Evolutionary conservation across 495 filamentous ascomycete genomes (phyloP), one percentile per base, ranked within the genome.

Genomic region (Apodospora peruviana): DNA sequence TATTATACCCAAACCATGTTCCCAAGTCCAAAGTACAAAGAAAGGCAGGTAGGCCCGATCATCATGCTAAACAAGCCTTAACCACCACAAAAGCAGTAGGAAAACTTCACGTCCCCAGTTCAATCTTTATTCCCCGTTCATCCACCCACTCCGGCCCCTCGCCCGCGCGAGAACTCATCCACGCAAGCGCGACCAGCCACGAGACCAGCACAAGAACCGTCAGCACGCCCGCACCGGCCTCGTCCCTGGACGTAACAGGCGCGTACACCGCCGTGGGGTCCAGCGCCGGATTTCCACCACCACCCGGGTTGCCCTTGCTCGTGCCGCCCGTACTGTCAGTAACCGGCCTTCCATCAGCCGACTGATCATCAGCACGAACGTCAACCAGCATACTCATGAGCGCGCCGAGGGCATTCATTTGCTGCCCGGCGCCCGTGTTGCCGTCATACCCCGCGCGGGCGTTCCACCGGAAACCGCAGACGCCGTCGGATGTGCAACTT

Each of bases 391-490:
- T 57, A 9, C 77, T 75, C 42, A 76, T 69, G 3, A 90, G 69
- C 14, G 83, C 77, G 36, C 77, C 78, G 27, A 90, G 65, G 0
- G 81, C 86, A 45, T 75, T 77, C 76, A 89, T 80, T 56, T 86
- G 76, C 68, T 88, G 80, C 2, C 85, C 84, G 1, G 82, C 74
- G 8, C 83, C 82, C 10, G 57, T 65, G 5, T 61, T 58, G 3
- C 75, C 78, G 57, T 90, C 86, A 56, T 70, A 78, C 77, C 83
- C 16, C 88, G 35, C 4, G 20, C 46, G 49, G 8, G 11, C 37
- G 29, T 56, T 56, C 57, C 57, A 59, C 8, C 58, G 64, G 50
- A 85, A 66, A 0, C 86, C 85, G 62, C 88, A 91, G 1, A 71
- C 70, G 18, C 76, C 76, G 25, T 81, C 80, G 12, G 77, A 69